Conservation (phyloP, 108 stramenopile species). For the Tribonema minus region DNA sequence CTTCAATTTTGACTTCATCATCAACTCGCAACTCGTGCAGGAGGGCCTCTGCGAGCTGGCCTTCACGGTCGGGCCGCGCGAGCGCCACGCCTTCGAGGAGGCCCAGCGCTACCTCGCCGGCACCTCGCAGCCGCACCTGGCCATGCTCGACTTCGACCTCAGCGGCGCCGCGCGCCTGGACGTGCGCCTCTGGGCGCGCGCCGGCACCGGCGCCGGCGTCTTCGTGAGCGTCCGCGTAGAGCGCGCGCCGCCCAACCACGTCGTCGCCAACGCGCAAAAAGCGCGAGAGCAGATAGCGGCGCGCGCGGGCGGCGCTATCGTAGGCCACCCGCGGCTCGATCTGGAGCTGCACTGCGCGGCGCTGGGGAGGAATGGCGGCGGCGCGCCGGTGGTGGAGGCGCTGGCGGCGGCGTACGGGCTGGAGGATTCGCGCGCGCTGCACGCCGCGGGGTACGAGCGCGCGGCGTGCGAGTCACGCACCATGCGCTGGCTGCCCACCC, state of each 20-base stretch:
- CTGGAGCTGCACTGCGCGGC: slow-evolving; percentile 14
- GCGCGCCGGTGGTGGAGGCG: background rate
- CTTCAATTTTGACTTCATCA: too few species aligned
- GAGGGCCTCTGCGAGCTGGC: slow-evolving; percentile 21
- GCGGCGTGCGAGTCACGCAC: background rate
- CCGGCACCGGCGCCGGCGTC: slow-evolving; percentile 25
- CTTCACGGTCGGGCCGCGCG: slow-evolving; percentile 22
- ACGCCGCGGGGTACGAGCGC: background rate
- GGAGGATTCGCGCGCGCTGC: background rate
- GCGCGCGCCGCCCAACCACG: slow-evolving; percentile 15
- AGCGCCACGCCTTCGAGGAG: slow-evolving; percentile 1
- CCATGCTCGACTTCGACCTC: slow-evolving; percentile 8
- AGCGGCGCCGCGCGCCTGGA: slow-evolving; percentile 16
- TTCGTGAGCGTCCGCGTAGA: slow-evolving; percentile 3
- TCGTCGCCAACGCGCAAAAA: slow-evolving; percentile 1
- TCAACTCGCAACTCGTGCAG: too few species aligned
- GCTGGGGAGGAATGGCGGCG: background rate
- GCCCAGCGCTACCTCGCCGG: slow-evolving; percentile 24
- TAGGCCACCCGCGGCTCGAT: slow-evolving; percentile 1
- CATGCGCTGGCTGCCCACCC: background rate
- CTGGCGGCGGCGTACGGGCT: background rate
- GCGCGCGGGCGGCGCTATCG: background rate
- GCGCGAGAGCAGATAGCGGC: slow-evolving; percentile 1
- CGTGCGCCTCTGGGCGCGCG: slow-evolving; percentile 16
- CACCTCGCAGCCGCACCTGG: slow-evolving; percentile 8